A percentile compares a stretch with the other conserved stretches of the same genome.
These are phyloP conservation scores for Paramyrothecium sp. DNA, from an alignment of 2,329 filamentous ascomycete genomes.

Conservation along the genomic window DNA sequence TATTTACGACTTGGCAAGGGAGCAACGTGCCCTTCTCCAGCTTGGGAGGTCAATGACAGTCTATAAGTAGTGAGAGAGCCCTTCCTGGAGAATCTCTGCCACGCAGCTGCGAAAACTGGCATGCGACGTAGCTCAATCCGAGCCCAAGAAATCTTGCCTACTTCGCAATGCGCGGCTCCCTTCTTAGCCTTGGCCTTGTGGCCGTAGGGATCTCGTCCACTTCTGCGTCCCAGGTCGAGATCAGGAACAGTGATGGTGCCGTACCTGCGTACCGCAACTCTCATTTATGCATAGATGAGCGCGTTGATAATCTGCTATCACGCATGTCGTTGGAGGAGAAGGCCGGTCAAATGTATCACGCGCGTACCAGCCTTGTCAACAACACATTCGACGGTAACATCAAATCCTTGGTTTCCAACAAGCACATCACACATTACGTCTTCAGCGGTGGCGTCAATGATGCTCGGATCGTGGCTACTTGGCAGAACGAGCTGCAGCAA, in stretches of 20 bases:
- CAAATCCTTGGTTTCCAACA: slow-evolving; percentile 11
- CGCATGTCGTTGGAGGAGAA: slow-evolving; percentile 49
- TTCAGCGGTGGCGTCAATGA: slow-evolving; percentile 39
- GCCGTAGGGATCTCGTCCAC: not conserved
- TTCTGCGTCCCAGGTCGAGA: not conserved
- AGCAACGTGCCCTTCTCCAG: too few species aligned
- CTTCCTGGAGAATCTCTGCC: too few species aligned
- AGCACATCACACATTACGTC: slow-evolving; percentile 40
- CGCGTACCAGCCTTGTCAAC: slow-evolving; percentile 26
- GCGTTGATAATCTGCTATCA: slow-evolving; percentile 41
- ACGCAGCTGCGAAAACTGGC: too few species aligned
- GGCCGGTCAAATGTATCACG: slow-evolving; percentile 46
- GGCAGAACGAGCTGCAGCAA: slow-evolving; percentile 38
- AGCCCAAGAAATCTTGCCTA: too few species aligned
- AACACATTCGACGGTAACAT: slow-evolving; percentile 16
- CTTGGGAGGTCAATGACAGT: too few species aligned
- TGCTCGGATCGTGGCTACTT: slow-evolving; percentile 30
- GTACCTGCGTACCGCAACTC: not conserved
- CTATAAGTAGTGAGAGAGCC: too few species aligned
- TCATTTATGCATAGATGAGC: slow-evolving; percentile 35
- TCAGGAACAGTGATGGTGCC: not conserved
- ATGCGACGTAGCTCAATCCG: too few species aligned
- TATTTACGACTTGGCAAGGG: not conserved
- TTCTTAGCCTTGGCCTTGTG: not conserved
- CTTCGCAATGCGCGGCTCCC: not conserved